phyloP scores from a whole-genome alignment of 1,284 basidiomycete species.

The Heliocybe sulcata region DNA sequence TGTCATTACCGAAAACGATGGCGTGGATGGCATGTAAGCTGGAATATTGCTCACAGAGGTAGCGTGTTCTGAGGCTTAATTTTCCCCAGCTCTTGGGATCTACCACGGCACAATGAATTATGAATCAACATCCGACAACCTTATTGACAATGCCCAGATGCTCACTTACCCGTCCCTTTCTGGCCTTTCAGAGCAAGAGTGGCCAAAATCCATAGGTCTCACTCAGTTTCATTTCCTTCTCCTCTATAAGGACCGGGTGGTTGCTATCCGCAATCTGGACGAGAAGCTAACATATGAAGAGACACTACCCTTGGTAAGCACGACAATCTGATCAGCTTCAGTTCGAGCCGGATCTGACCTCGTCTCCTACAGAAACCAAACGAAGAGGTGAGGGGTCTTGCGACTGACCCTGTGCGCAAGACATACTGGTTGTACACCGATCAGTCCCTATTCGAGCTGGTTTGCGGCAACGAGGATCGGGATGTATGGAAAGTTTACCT shows the following conservation, averaged over 20 bases:
- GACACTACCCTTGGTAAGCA: slow-evolving; percentile 65
- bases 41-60: slow-evolving; percentile 3
- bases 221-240: slow-evolving; percentile 93
- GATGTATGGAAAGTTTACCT: slow-evolving; percentile 95
- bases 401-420: slow-evolving; percentile 77
- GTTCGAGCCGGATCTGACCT: background rate
- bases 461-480: slow-evolving; percentile 83
- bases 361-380: slow-evolving; percentile 48
- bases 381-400: slow-evolving; percentile 68
- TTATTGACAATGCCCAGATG: slow-evolving; percentile 72
- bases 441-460: slow-evolving; percentile 85
- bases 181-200: slow-evolving; percentile 23
- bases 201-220: slow-evolving; percentile 72
- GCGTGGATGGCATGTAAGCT: slow-evolving; percentile 85
- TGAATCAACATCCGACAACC: slow-evolving; percentile 59
- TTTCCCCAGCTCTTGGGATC: slow-evolving; percentile 62
- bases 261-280: slow-evolving; percentile 76
- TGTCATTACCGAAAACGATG: slow-evolving; percentile 57
- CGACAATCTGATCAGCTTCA: background rate
- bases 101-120: slow-evolving; percentile 79
- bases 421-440: slow-evolving; percentile 97
- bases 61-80: slow-evolving; percentile 9
- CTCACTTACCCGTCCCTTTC: slow-evolving; percentile 52
- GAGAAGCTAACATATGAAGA: slow-evolving; percentile 86
- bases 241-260: slow-evolving; percentile 76